These are phyloP conservation scores for Oryza glaberrima DNA, from an alignment of 176 grass and related monocot species.

Conservation along the genomic window DNA sequence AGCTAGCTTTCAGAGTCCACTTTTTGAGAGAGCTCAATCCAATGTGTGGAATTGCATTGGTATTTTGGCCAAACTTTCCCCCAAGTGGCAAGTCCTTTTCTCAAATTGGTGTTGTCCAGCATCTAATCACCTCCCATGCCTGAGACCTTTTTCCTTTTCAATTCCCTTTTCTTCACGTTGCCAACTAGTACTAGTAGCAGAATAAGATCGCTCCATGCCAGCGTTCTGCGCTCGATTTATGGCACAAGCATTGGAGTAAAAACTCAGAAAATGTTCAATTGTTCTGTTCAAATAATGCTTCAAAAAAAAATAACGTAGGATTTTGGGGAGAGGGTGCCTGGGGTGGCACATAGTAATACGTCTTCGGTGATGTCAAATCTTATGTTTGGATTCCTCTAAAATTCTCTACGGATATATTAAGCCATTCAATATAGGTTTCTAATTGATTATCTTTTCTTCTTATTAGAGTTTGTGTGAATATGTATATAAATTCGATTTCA, in stretches of 20 bases:
- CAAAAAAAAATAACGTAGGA: too few species aligned
- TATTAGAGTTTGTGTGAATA: too few species aligned
- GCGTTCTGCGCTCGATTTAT: neutral
- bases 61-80: slow-evolving; percentile 15
- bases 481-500: too few species aligned
- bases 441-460: neutral
- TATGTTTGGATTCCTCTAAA: neutral
- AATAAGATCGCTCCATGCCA: neutral
- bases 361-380: neutral
- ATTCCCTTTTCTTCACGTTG: neutral
- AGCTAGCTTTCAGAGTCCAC: too few species aligned
- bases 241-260: neutral
- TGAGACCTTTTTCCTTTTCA: neutral
- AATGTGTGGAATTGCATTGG: neutral
- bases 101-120: neutral
- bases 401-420: neutral
- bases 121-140: neutral
- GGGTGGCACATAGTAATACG: too few species aligned
- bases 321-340: too few species aligned
- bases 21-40: too few species aligned
- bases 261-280: neutral
- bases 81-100: neutral
- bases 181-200: neutral
- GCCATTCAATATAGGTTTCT: neutral
- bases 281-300: too few species aligned